Evolutionary conservation across 2,329 filamentous ascomycete species (phyloP), one percentile per base, ranked within the genome.

Genomic region (Ceratocystis lukuohia): DNA sequence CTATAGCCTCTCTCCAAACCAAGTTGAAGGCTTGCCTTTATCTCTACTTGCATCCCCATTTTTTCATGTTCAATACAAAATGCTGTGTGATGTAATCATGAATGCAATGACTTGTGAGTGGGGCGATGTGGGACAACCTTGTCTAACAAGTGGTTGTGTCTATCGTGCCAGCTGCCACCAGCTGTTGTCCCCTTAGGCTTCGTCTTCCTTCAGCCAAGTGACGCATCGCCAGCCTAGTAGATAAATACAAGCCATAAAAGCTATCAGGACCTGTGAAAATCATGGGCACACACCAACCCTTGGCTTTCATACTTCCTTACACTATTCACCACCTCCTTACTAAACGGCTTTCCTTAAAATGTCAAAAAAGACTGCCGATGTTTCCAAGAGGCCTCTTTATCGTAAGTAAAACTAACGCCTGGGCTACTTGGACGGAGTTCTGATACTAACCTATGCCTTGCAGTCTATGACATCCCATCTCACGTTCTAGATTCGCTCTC

Each of bases 391-490:
- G 15, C 64, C 64, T n/a, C 66, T 68, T 25, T 68, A 68, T 22
- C 37, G 66, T 68, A 22, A 20, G 65, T 48, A 22, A 44, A 30
- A 5, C 17, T 22, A 44, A 6, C 17, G 22, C 17, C 28, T 30
- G 30, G 28, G 25, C 12, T 28, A 7, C 30, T 20, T 53, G 8
- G n/a, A 25, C 17, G 6, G 8, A 15, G 12, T 10, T 15, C 30
- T 17, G 5, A 17, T 61, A 30, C 64, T 65, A 61, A 65, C 53
- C 10, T 37, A n/a, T 17, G 22, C 41, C 17, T 61, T 61, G 7
- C 73, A 91, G 88, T 93, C 67, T 96, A 92, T 75, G 88, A 95
- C 74, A 82, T 96, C 28, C 90, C 91, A 0, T 78, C 82, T 68
- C 84, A 91, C 73, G 81, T 96, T 61, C 79, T 95, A 45, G 78